Percentiles rank a stretch among this genome's conserved stretches.
Evolutionary conservation across 2,329 filamentous ascomycete genomes (phyloP).

Genomic region (Myriosclerotinia curreyana): DNA sequence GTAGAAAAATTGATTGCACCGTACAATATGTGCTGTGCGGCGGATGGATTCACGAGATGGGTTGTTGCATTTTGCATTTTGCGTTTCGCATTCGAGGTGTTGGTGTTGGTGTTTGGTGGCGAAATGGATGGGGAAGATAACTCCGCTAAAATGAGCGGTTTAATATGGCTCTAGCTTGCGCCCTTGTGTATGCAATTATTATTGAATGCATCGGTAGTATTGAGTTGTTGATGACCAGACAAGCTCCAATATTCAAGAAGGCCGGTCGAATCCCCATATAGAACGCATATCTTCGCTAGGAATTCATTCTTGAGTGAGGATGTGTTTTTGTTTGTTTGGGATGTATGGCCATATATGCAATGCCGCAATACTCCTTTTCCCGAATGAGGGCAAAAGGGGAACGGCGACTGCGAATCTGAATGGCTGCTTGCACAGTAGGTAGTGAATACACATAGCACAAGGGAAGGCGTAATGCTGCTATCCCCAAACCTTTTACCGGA

Average conservation of each 20-base stretch:
- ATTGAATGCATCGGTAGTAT: background rate
- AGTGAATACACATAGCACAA: background rate
- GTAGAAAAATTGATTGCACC: background rate
- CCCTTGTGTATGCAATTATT: background rate
- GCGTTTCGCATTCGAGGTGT: background rate
- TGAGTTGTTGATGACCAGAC: background rate
- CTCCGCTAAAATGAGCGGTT: background rate
- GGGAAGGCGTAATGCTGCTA: background rate
- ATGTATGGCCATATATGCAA: background rate
- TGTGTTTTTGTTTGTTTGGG: background rate
- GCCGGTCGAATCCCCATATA: background rate
- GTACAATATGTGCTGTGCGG: background rate
- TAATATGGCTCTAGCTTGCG: background rate
- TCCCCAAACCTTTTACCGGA: background rate
- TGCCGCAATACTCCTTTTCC: background rate
- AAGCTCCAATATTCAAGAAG: background rate
- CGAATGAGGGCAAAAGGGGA: background rate
- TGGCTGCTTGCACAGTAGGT: background rate
- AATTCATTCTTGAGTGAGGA: background rate
- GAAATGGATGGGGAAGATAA: background rate
- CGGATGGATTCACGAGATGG: conserved; percentile 4
- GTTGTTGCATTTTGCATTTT: conserved; percentile 6
- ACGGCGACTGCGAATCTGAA: background rate
- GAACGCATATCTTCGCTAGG: background rate
- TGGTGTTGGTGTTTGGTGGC: background rate